These are phyloP conservation scores for Porcisia hertigi DNA, from an alignment of 208 protist species.

Conservation along the genomic window DNA sequence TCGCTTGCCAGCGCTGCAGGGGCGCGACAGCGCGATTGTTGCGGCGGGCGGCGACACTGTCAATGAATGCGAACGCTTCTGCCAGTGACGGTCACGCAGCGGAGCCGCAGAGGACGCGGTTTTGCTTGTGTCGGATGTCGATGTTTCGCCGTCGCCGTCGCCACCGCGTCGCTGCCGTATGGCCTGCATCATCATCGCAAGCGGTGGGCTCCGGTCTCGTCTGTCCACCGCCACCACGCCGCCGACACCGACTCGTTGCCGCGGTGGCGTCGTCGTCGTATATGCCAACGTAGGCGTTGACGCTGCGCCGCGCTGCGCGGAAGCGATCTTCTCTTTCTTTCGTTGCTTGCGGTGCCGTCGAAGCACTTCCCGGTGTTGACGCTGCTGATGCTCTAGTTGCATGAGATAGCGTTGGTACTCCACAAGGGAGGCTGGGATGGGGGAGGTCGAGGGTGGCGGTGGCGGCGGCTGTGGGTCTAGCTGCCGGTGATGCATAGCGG, in stretches of 20 bases:
- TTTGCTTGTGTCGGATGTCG: not conserved
- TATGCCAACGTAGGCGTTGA: not conserved
- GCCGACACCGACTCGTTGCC: not conserved
- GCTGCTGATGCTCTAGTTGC: constrained; percentile 42
- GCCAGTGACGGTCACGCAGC: not conserved
- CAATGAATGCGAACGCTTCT: not conserved
- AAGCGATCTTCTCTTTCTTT: not conserved
- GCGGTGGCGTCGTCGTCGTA: constrained; percentile 2
- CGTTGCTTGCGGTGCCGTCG: constrained; percentile 28
- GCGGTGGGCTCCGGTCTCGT: constrained; percentile 28
- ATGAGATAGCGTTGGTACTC: constrained; percentile 34
- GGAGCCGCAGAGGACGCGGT: not conserved
- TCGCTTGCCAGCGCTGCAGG: not conserved
- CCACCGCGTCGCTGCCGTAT: constrained; percentile 7
- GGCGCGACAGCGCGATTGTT: not conserved
- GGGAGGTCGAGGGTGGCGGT: constrained; percentile 27
- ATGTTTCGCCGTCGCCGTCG: not conserved
- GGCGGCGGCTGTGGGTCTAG: constrained; percentile 14
- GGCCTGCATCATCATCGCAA: constrained; percentile 21
- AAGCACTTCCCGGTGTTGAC: constrained; percentile 45
- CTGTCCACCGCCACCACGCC: not conserved
- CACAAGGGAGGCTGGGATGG: constrained; percentile 29
- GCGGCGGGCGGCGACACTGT: not conserved
- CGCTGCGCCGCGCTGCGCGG: not conserved
- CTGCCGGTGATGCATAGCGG: not conserved